Base-by-base conservation (phyloP, 306 rosid species). In the Potentilla sterilis region DNA sequence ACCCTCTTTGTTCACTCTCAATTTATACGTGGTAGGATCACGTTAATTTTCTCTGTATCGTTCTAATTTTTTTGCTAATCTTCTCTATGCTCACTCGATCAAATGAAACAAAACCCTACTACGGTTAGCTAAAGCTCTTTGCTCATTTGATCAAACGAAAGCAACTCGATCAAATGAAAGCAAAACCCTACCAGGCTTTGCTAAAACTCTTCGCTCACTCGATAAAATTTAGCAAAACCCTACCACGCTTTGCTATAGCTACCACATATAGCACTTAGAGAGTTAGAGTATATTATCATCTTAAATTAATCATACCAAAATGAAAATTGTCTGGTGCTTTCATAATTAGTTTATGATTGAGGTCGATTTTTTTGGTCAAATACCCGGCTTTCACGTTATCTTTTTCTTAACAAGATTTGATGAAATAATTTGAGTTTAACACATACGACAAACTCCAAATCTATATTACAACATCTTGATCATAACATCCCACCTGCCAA, bases 341-440 rank as follows among this genome's bases (percentile, higher is more conserved):
- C 22, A 19, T 52, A 18, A 5, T 52, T 7, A 7, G 8, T 19
- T 47, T 6, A 54, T 54, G 63, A 57, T 57, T 22, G 35, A 57
- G 12, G 19, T 10, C 62, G 47, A 5, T 69, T 59, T 62, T 34
- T 40, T 19, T 65, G 32, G 70, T 74, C 71, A 75, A 77, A 46
- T 38, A 77, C 75, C 63, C 81, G 73, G 74, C 82, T 83, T 83
- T 75, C 78, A 83, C 79, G 82, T 67, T 47, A 87, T 87, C 76
- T 83, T 78, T 80, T 65, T 79, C 73, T 22, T 21, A 5, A 52
- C 49, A 38, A 80, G 82, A 85, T 79, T 28, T 63, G 67, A 58
- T 61, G 44, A 61, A 18, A 69, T 18, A 37, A 37, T 10, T 18
- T 16, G 43, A 4, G 58, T 42, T 44, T 28, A 21, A 65, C 52